phyloP scores from a whole-genome alignment of 495 filamentous ascomycete genomes.

The Aspergillus incahuasiensis region DNA sequence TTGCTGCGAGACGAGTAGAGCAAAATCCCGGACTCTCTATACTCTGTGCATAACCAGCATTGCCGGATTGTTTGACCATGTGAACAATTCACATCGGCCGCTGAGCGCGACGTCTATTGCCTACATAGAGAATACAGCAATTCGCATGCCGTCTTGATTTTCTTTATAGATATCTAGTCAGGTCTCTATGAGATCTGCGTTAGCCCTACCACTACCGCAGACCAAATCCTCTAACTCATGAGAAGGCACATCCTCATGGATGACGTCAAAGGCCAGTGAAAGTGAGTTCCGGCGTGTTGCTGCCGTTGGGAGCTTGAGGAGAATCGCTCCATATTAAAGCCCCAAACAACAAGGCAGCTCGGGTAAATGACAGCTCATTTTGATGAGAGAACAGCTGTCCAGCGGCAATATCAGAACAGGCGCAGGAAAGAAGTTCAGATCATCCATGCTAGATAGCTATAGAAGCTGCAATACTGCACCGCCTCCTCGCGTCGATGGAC shows the following conservation, averaged over 20 bases:
- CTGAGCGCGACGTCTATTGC: neutral
- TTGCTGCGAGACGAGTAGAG: neutral
- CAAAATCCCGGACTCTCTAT: too few relatives aligned
- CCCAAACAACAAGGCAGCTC: neutral
- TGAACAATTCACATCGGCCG: neutral
- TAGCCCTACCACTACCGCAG: neutral
- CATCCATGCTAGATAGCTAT: neutral
- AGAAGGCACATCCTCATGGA: neutral
- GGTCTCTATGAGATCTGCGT: neutral
- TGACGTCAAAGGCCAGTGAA: neutral
- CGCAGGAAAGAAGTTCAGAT: neutral
- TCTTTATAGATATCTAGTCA: too few relatives aligned
- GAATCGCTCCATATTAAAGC: neutral
- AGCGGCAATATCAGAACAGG: neutral
- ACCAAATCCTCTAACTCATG: too few relatives aligned
- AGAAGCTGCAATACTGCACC: constrained; percentile 12
- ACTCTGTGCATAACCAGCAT: neutral
- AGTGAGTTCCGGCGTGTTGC: neutral
- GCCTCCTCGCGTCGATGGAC: constrained; percentile 14
- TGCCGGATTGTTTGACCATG: neutral
- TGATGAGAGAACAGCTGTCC: neutral
- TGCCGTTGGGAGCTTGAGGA: neutral
- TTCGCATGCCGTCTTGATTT: neutral
- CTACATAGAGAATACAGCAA: neutral
- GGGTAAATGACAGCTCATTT: neutral